Conservation (phyloP, 345 rosid species). For the Hirschfeldia incana region DNA sequence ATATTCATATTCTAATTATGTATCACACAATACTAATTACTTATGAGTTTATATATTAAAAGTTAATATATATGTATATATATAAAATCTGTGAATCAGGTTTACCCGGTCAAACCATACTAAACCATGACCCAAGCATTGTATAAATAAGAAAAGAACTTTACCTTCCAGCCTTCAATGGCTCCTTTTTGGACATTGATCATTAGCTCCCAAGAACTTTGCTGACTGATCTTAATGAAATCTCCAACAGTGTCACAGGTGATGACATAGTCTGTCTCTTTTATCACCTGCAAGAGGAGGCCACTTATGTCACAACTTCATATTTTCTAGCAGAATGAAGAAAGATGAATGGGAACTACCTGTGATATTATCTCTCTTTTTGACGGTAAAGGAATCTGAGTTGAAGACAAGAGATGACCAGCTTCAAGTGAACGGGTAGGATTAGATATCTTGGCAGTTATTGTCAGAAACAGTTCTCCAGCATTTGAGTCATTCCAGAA, state of each 20-base stretch:
- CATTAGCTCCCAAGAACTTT: slow-evolving; percentile 69
- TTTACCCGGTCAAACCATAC: no score
- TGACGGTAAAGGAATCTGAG: slow-evolving; percentile 73
- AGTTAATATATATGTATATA: no score
- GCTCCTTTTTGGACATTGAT: slow-evolving; percentile 59
- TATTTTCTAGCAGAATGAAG: not conserved
- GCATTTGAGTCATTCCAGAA: slow-evolving; percentile 61
- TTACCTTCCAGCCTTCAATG: slow-evolving; percentile 87
- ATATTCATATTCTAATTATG: no score
- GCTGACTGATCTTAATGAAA: slow-evolving; percentile 52
- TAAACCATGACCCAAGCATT: no score
- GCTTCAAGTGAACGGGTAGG: slow-evolving; percentile 75
- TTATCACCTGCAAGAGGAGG: slow-evolving; percentile 52
- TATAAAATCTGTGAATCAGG: no score
- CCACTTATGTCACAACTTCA: slow-evolving; percentile 20
- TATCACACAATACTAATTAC: no score
- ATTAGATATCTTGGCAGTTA: slow-evolving; percentile 56
- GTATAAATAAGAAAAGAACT: slow-evolving; percentile 1
- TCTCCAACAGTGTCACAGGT: slow-evolving; percentile 56
- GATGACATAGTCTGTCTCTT: slow-evolving; percentile 45
- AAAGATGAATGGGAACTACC: slow-evolving; percentile 45
- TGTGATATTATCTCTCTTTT: slow-evolving; percentile 58
- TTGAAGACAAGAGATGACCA: slow-evolving; percentile 76
- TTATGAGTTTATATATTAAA: no score
- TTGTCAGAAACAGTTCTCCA: slow-evolving; percentile 68